Conservation (phyloP, 2,329 filamentous ascomycete species). For the Rhinocladiella similis region DNA sequence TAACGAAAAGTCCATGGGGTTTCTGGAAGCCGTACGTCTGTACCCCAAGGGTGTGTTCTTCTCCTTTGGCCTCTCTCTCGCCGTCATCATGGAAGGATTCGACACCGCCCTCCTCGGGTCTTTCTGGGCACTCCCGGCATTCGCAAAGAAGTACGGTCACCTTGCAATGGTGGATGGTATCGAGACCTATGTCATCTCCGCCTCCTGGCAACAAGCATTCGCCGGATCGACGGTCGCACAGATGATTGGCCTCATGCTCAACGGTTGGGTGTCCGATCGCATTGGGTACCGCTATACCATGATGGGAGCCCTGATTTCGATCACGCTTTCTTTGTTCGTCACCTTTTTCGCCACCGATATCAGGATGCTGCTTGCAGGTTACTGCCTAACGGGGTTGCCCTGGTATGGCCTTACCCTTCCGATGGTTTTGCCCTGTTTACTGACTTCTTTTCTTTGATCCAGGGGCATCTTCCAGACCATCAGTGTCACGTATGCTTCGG, state of each 20-base stretch:
- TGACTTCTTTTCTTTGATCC: not conserved
- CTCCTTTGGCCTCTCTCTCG: conserved; percentile 25
- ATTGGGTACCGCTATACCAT: conserved; percentile 43
- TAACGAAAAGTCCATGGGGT: conserved; percentile 26
- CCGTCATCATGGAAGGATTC: conserved; percentile 31
- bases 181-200: no score
- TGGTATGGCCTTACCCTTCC: conserved; percentile 34
- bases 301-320: conserved; percentile 29
- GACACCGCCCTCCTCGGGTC: conserved; percentile 30
- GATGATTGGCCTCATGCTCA: conserved; percentile 29
- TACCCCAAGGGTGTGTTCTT: conserved; percentile 66
- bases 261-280: conserved; percentile 38
- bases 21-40: conserved; percentile 70
- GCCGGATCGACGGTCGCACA: conserved; percentile 20
- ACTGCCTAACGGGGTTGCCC: conserved; percentile 43
- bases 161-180: conserved; percentile 23
- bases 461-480: conserved; percentile 27
- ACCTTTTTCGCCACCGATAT: conserved; percentile 42
- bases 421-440: no score
- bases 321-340: conserved; percentile 37
- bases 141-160: conserved; percentile 24
- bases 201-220: no score
- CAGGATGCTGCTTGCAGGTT: conserved; percentile 35
- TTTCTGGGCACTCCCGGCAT: conserved; percentile 27
- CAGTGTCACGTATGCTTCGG: conserved; percentile 39